Conservation (phyloP, 495 filamentous ascomycete species). For the Hyaloscypha bicolor region DNA sequence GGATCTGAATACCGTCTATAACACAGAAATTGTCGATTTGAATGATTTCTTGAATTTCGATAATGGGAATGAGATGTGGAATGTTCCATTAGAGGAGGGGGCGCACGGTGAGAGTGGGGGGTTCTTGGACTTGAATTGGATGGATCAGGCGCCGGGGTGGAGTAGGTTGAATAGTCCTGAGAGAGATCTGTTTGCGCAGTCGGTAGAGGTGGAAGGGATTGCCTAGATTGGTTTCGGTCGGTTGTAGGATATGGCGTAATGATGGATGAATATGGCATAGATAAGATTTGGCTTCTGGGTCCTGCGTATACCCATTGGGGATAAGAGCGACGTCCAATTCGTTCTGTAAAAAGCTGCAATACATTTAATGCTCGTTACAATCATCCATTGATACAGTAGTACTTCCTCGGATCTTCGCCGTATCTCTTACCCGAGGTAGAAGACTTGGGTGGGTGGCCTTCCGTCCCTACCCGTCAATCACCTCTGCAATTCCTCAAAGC, state of each 20-base stretch:
- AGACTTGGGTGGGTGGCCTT: neutral
- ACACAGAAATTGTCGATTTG: constrained; percentile 18
- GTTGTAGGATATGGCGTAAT: neutral
- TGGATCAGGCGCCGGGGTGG: constrained; percentile 27
- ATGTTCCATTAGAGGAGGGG: constrained; percentile 29
- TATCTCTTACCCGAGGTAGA: too few species aligned
- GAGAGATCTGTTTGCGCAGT: neutral
- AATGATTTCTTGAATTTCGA: constrained; percentile 33
- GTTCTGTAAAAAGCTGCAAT: neutral
- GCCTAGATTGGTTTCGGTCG: neutral
- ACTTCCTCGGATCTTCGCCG: neutral
- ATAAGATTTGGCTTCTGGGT: neutral
- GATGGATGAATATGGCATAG: neutral
- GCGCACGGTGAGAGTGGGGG: constrained; percentile 32
- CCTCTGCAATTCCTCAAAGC: too few species aligned
- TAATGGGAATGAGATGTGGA: constrained; percentile 26
- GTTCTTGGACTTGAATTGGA: constrained; percentile 32
- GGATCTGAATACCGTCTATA: neutral
- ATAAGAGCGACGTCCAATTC: neutral
- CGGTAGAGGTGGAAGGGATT: neutral
- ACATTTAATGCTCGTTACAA: neutral
- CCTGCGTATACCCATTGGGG: neutral
- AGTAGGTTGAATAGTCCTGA: constrained; percentile 28
- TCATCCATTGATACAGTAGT: neutral
- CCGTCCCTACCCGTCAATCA: neutral